Base-by-base conservation (phyloP, 208 protist genomes). In the Wallacemonas sp. region DNA sequence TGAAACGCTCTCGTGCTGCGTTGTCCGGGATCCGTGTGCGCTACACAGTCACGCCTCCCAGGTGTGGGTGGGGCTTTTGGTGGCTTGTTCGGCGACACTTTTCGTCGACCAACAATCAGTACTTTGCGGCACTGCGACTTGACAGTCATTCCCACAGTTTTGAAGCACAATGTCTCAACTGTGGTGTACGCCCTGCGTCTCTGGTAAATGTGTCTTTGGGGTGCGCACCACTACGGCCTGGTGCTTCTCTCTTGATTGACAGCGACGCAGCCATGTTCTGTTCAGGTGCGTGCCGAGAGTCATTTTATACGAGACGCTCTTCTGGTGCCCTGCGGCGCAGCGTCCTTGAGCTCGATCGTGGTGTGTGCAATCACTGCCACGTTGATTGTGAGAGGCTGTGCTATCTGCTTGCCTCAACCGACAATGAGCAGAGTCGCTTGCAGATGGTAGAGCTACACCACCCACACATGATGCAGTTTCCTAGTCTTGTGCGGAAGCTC, bases 231-330 rank as follows among this genome's bases (percentile, higher is more conserved):
- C 33, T 84, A 2, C 55, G 34, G 4, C 82, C 84, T 5, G 88
- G 84, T 17, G 36, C 28, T 3, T 56, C 91, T 45, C 69, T 84
- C 17, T 24, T 30, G 28, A 68, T 75, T 14, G 71, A 82, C 28
- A 41, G 66, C 41, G 88, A 94, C 67, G 66, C 68, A 2, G 68
- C 68, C 2, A 77, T 91, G 49, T 94, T 94, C 55, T 94, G 88
- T 60, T 62, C 71, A 49, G 88, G 88, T 14, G 49, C 62, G 36
- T 94, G 88, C 64, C 72, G 88, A 26, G 51, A 75, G 33, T 21
- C 46, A 0, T 94, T 88, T 66, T 92, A 81, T 62, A 75, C 90
- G 21, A 67, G 69, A 63, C 82, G 83, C 8, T 94, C 88, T 11
- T 63, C 75, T 27, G 63, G 74, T 27, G 70, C 78, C 2, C 70